phyloP scores from a whole-genome alignment of 2,329 filamentous ascomycete species.

The Xylaria polymorpha region DNA sequence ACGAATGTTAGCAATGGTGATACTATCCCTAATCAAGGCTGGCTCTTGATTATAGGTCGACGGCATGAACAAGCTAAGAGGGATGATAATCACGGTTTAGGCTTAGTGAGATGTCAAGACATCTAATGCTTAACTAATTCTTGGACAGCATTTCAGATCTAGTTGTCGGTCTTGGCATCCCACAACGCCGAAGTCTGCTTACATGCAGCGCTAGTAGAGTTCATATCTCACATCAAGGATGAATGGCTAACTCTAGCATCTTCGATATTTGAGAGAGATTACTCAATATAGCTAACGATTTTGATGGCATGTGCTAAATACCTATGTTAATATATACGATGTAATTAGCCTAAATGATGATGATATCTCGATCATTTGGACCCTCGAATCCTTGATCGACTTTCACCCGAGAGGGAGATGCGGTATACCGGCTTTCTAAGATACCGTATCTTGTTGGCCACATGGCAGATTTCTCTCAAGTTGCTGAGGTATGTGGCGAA shows the following conservation, averaged over 20 bases:
- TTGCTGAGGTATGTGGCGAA: background rate
- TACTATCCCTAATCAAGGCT: constrained; percentile 12
- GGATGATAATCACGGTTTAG: background rate
- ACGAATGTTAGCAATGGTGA: background rate
- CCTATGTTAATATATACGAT: background rate
- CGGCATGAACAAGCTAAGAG: too few relatives aligned
- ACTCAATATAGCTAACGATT: constrained; percentile 12
- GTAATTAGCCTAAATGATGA: background rate
- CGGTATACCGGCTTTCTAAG: too few relatives aligned
- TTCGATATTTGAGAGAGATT: constrained; percentile 8
- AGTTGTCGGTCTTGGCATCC: constrained; percentile 29
- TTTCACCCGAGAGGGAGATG: too few relatives aligned
- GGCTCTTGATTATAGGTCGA: background rate
- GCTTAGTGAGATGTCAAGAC: constrained; percentile 2
- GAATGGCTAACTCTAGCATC: too few relatives aligned
- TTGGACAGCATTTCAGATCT: too few relatives aligned
- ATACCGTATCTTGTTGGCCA: background rate
- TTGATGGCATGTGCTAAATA: background rate
- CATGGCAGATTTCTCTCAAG: background rate
- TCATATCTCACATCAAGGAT: too few relatives aligned
- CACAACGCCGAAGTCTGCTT: constrained; percentile 24
- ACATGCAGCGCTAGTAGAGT: too few relatives aligned
- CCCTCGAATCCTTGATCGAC: too few relatives aligned
- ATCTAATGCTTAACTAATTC: background rate
- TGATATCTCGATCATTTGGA: too few relatives aligned